Base-by-base conservation (phyloP, 2,329 filamentous ascomycete species). In the Chrysosporium keratinophilum region DNA sequence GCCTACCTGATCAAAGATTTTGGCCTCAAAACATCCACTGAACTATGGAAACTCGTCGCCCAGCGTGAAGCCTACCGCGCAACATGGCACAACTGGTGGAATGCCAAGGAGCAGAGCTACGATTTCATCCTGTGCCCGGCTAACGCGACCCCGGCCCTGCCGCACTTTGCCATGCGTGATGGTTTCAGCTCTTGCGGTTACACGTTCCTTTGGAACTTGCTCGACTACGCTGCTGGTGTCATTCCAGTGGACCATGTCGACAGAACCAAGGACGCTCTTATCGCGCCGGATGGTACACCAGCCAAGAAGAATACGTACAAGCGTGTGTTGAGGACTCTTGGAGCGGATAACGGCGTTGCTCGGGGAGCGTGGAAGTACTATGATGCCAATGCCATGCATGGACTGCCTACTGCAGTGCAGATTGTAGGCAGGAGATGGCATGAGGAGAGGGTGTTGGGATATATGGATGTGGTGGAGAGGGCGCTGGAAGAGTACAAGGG, bases 201-300 rank as follows among this genome's bases (percentile, higher is more conserved):
- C 65, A 96, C 90, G 0, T 95, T 96, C 66, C 71, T 95, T 54
- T 97, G 93, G 74, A 96, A 96, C 63, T 60, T 96, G 81, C 80
- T 96, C 47, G 91, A 96, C 66, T 96, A 96, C 69, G 81, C 86
- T 1, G 79, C 81, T 11, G 90, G 90, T 37, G 81, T 95, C 35
- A 64, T 97, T 19, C 90, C 91, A 0, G 83, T 96, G 1, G 91
- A 87, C 0, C 86, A 89, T 56, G 90, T 96, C 0, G 85, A 95
- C 60, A 64, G 68, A 1, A 74, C 81, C 41, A 87, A 93, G 63
- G 77, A 80, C 58, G 75, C 90, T 0, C 80, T 88, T 0, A 61
- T 71, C 0, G 71, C 69, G 84, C 68, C 78, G 3, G 54, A 57
- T 44, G 54, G 56, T 12, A 58, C 35, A 31, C 54, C 44, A 41